A percentile compares a stretch with the other conserved stretches of the same genome.
These are phyloP conservation scores for Porcisia hertigi DNA, from an alignment of 208 protist species.

Conservation along the genomic window DNA sequence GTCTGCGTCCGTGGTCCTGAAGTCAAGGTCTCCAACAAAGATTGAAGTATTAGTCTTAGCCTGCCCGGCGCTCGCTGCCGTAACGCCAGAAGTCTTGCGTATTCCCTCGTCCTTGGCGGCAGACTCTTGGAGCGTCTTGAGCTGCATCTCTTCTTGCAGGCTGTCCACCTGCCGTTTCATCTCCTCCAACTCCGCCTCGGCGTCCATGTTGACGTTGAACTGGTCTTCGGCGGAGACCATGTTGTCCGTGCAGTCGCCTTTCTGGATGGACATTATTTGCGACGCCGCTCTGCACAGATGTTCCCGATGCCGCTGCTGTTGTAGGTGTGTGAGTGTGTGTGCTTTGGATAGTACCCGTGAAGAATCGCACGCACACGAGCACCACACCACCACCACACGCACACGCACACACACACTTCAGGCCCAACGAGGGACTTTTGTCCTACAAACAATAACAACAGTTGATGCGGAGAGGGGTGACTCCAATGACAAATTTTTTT, in stretches of 20 bases:
- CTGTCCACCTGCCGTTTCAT: conserved; percentile 81
- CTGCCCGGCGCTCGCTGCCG: conserved; percentile 7
- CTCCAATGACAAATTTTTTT: background rate
- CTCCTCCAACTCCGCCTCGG: conserved; percentile 77
- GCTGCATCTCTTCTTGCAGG: conserved; percentile 85
- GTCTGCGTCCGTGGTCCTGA: conserved; percentile 86
- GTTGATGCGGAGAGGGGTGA: background rate
- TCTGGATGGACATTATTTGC: conserved; percentile 25
- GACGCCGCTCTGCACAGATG: background rate
- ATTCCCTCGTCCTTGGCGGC: conserved; percentile 84
- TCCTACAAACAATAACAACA: background rate
- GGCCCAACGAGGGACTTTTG: too few relatives aligned
- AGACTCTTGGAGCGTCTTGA: conserved; percentile 78
- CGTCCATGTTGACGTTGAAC: conserved; percentile 51
- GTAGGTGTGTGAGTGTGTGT: too few relatives aligned
- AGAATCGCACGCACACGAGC: conserved; percentile 7
- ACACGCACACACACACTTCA: too few relatives aligned
- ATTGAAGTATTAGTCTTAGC: conserved; percentile 82
- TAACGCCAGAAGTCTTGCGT: conserved; percentile 57
- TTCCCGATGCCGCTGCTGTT: too few relatives aligned
- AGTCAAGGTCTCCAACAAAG: conserved; percentile 93
- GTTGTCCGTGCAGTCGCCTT: conserved; percentile 23
- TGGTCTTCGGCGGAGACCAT: conserved; percentile 32
- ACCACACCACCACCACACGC: too few relatives aligned
- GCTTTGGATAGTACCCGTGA: background rate